These are phyloP conservation scores for Thelephora aurantiotincta DNA, from an alignment of 768 basidiomycete genomes.

Conservation along the genomic window DNA sequence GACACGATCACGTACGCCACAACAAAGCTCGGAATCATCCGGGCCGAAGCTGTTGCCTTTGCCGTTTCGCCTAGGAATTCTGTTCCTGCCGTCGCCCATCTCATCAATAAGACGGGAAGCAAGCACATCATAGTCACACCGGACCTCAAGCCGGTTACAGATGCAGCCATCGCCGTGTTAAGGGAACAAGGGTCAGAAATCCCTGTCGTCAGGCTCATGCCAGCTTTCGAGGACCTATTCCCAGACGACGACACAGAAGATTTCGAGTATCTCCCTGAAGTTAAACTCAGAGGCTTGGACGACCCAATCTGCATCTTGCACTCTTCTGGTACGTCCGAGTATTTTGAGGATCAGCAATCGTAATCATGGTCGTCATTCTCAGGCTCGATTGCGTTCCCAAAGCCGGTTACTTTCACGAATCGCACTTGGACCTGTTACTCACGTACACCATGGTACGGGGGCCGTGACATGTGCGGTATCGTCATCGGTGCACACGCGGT, in stretches of 20 bases:
- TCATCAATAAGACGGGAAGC: conserved; percentile 14
- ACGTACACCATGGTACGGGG: not conserved
- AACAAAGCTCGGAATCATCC: not conserved
- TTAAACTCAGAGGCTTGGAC: not conserved
- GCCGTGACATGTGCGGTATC: not conserved
- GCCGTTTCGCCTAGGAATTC: conserved; percentile 23
- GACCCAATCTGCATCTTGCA: conserved; percentile 5
- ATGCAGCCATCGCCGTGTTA: conserved; percentile 7
- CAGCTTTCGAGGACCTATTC: conserved; percentile 10
- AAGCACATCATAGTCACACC: conserved; percentile 12
- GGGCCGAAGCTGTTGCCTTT: conserved; percentile 12
- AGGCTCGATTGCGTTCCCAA: conserved; percentile 18
- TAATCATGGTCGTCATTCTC: conserved; percentile 1
- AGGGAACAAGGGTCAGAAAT: conserved; percentile 2
- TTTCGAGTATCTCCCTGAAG: not conserved
- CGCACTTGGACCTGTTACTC: not conserved
- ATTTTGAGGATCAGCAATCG: not conserved
- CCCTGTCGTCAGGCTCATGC: conserved; percentile 6
- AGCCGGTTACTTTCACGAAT: conserved; percentile 12
- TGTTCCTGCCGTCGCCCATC: conserved; percentile 20
- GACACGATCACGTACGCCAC: conserved; percentile 17
- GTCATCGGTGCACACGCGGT: not conserved
- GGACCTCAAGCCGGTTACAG: conserved; percentile 10
- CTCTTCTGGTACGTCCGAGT: conserved; percentile 8
- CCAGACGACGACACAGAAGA: conserved; percentile 1